Evolutionary conservation across 345 rosid species (phyloP), one percentile per base, ranked within the genome.

Genomic region (Salix arbutifolia): DNA sequence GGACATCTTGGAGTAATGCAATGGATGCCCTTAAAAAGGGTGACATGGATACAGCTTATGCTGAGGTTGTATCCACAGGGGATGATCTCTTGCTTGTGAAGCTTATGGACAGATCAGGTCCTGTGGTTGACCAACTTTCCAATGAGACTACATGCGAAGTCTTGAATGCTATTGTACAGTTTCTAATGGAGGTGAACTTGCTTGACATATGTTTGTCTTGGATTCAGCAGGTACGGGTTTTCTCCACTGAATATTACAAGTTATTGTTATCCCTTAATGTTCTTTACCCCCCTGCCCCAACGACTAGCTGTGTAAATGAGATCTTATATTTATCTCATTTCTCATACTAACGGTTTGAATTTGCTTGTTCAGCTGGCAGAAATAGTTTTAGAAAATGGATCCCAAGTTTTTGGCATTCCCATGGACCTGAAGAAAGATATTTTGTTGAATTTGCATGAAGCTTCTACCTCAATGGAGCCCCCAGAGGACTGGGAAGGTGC

Each of bases 401-500:
- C 92, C 8, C 87, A 89, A 75, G 84, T 85, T 6, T 69, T 92
- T 74, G 92, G 85, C 66, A 82, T 94, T 78, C 93, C 97, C 52
- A 77, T 87, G 93, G 97, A 92, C 48, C 68, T 91, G 89, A 96
- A 91, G 92, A 92, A 87, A 70, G 97, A 94, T 65, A 84, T 96
- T 31, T 77, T 96, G 77, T 76, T 88, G 84, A 94, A 88, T 76
- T 85, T 96, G 68, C 90, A 92, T 42, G 98, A 96, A 75, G 90
- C 92, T 9, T 89, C 91, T 30, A 84, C 91, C 0, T 73, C 92
- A 18, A 85, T 90, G 79, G 98, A 88, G 70, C 90, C 88, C 26
- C 91, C 97, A 9, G 97, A 96, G 68, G 98, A 96, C 60, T 94
- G 99, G 99, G 97, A 96, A 84, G 97, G 99, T 66, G 90, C 81